Evolutionary conservation across 768 basidiomycete genomes (phyloP), one percentile per base, ranked within the genome.

Genomic region (Leccinum broughii): DNA sequence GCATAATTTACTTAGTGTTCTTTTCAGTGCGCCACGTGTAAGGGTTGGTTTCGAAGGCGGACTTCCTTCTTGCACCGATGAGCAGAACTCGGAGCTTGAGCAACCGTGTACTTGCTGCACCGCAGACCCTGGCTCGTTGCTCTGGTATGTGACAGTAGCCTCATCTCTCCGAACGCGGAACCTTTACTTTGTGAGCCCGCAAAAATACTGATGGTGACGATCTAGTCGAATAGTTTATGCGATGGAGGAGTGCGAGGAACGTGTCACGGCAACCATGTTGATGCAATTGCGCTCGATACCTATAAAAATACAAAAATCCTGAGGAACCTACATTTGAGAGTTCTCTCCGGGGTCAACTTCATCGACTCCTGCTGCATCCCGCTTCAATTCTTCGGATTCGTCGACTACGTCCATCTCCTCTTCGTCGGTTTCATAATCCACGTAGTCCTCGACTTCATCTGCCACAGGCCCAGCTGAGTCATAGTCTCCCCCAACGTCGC

Each of bases 381-480:
- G 70, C 59, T 56, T 67, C 37, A 79, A 48, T 59, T 81, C 82
- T 48, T 80, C 76, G n/a, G 77, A 66, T 59, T 85, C 83, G 9
- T 82, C 60, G 5, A 80, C 76, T 41, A 72, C 60, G 61, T 86
- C 78, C 65, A 77, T 73, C 51, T 79, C 77, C 61, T 80, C 77
- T 30, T 73, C 78, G n/a, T 76, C 75, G 3, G 76, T 75, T n/a
- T 77, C 75, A 2, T 74, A 75, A 13, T 51, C 51, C 28, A 51
- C 28, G 2, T 69, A 70, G 17, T 66, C 74, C 14, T 66, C 70
- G 1, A 59, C 65, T 20, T 62, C 73, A 7, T 68, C 69, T 37
- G 57, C 72, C 15, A 70, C n/a, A 41, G 41, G 41, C 41, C n/a
- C 72, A 6, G 68, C 66, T 9, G 63, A 64, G 22, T 57, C 64